Evolutionary conservation across 441 rosid genomes (phyloP), one percentile per base, ranked within the genome.

Genomic region (Erodium chrysanthum): DNA sequence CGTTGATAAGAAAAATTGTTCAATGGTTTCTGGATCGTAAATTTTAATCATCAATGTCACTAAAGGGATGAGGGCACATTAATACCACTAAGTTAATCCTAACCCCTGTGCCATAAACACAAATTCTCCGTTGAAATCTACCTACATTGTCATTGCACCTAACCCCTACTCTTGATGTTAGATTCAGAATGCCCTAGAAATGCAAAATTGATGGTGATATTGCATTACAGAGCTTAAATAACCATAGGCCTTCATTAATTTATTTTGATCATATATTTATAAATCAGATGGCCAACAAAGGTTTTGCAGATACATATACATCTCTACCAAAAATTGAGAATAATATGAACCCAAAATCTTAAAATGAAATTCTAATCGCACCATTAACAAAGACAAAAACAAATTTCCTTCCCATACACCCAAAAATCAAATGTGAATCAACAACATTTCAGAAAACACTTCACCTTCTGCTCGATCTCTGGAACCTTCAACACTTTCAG

Each of bases 401-500:
- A 15, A 50, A 48, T 48, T 15, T 48, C 7, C 56, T 46, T 48
- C 56, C 17, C 7, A 48, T 0, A 48, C 56, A 48, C n/a, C 6
- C 10, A 12, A 46, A 46, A 46, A 3, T 18, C 54, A 50, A 63
- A 31, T 63, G n/a, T 12, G 2, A 77, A 60, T 52, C 70, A 69
- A 42, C 72, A 44, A 44, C n/a, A 12, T 44, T 44, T 44, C 44
- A 3, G 44, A 8, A 50, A 27, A n/a, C 27, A 18, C 27, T 52
- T 40, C 67, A 91, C 98, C 97, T 89, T 94, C 80, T 91, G 98
- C 75, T 94, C 97, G 70, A 94, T 94, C 84, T 91, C 97, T 0
- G 98, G 98, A 69, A 94, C 96, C 88, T 94, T 89, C 79, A 94
- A 69, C 65, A 94, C 98, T 86, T 89, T 91, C 70, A 94, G 89